Conservation (phyloP, 2,329 filamentous ascomycete genomes). For the Colletotrichum higginsianum region DNA sequence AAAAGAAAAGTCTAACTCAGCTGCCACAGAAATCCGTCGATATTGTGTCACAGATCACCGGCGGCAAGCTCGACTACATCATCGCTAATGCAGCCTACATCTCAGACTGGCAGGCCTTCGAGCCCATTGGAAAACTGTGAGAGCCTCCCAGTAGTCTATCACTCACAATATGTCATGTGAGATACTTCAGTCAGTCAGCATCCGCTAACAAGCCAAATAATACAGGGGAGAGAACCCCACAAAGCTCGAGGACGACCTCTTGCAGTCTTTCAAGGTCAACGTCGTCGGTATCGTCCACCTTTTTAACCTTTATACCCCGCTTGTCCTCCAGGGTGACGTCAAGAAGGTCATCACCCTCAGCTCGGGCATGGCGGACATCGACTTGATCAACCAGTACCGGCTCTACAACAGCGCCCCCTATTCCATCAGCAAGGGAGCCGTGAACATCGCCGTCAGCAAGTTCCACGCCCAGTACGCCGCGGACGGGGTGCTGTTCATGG, state of each 20-base stretch:
- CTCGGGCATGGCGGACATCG: conserved; percentile 62
- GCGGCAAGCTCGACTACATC: conserved; percentile 63
- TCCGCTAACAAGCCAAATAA: not conserved
- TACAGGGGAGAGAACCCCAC: conserved; percentile 28
- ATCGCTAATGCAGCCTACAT: conserved; percentile 65
- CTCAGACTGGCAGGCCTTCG: conserved; percentile 48
- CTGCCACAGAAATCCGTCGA: conserved; percentile 16
- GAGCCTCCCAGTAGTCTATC: conserved; percentile 33
- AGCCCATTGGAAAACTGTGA: conserved; percentile 56
- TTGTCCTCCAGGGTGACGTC: conserved; percentile 62
- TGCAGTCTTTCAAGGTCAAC: conserved; percentile 60
- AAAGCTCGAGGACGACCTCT: conserved; percentile 29
- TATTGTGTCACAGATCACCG: conserved; percentile 51
- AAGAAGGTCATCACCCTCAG: conserved; percentile 71
- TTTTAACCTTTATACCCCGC: conserved; percentile 67
- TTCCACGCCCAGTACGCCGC: conserved; percentile 64
- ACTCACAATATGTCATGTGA: no score
- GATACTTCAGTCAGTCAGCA: not conserved
- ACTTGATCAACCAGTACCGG: conserved; percentile 55
- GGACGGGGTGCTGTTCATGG: conserved; percentile 67
- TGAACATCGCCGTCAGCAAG: conserved; percentile 69
- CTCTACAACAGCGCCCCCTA: conserved; percentile 59
- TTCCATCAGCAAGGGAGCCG: conserved; percentile 64
- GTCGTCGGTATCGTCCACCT: conserved; percentile 67
- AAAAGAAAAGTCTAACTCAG: not conserved